Base-by-base conservation (phyloP, 192 early-diverging fungal genomes). In the Phlyctochytrium arcticum region DNA sequence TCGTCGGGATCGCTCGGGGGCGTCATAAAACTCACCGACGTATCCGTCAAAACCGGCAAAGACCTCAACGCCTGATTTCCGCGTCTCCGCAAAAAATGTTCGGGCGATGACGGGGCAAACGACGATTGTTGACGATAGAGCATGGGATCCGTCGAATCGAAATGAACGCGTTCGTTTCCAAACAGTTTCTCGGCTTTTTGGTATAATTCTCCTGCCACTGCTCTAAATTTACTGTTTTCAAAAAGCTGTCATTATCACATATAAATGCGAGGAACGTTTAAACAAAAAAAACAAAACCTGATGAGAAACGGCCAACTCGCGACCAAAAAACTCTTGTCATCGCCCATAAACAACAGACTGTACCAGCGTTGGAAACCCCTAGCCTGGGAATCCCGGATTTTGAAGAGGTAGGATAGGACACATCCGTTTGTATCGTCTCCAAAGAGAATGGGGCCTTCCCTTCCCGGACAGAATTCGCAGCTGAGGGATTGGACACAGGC, bases 391-490 rank as follows among this genome's bases (percentile, higher is more conserved):
- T 88, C 86, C 15, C 75, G 71, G 46, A 88, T 67, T 50, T 83
- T 87, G 71, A 88, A 88, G 76, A 87, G 86, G 64, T 88, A 88
- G 26, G 77, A 80, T 60, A 88, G 76, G n/a, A 84, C 83, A 75
- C 85, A 85, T 23, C 85, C 86, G 57, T 83, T 82, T 34, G 76
- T 68, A 23, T 86, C 82, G 58, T 88, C 85, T 26, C 86, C 86
- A 84, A 87, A 87, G 58, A 88, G 72, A 8, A 87, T 81, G 1
- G 86, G 77, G 0, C 86, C 86, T 54, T 88, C 86, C 37, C 78
- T 67, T 12, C 86, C 84, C 34, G 80, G 84, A 49, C 80, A 84
- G 15, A 84, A 84, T 36, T 88, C 86, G 36, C 76, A 70, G 54
- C 82, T 87, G 27, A 88, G 69, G 35, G 86, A 62, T 35, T 51